Percentiles rank a stretch among this genome's conserved stretches.
Evolutionary conservation across 345 rosid species (phyloP).

Genomic region (Acer negundo): DNA sequence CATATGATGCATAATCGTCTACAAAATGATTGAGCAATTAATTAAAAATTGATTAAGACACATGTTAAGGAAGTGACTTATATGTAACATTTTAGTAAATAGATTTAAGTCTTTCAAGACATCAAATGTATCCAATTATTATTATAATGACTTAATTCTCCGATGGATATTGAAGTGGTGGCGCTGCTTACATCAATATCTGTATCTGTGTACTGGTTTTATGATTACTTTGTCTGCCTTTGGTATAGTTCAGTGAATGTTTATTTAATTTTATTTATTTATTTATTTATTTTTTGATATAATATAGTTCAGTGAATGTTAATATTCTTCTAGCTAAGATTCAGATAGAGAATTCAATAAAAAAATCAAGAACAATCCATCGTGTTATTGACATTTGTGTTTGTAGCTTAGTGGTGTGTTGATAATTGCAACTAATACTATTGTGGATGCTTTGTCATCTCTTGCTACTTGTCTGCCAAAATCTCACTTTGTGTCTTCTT

Average conservation of each 20-base stretch:
- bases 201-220: not conserved
- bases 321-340: no score
- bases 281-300: no score
- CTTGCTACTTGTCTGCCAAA: constrained; percentile 16
- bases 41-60: not conserved
- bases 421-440: constrained; percentile 18
- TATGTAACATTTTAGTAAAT: not conserved
- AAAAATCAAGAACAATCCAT: not conserved
- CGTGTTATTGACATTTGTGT: constrained; percentile 5
- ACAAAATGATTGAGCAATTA: not conserved
- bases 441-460: constrained; percentile 30
- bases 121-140: not conserved
- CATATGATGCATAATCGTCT: not conserved
- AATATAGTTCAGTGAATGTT: not conserved
- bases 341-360: not conserved
- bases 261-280: no score
- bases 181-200: not conserved
- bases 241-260: not conserved
- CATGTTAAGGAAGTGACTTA: not conserved
- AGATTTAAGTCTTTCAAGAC: not conserved
- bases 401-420: constrained; percentile 8
- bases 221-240: not conserved
- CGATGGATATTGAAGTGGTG: no score
- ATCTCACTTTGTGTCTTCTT: not conserved
- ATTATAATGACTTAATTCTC: no score